phyloP scores from a whole-genome alignment of 805 yeast genomes.

The Lipomyces sp. region DNA sequence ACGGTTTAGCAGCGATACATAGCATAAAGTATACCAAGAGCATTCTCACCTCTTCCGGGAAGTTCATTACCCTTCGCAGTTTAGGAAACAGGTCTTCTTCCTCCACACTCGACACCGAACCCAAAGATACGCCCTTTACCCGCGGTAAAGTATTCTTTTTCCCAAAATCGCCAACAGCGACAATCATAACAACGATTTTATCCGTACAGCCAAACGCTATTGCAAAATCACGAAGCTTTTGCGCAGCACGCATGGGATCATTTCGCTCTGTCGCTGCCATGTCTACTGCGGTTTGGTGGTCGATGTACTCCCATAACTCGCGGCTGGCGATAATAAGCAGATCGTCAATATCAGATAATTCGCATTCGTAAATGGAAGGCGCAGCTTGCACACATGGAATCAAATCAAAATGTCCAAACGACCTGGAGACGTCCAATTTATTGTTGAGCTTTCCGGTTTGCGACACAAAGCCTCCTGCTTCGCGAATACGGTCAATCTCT shows the following conservation, averaged over 20 bases:
- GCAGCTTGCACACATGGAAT: constrained; percentile 87
- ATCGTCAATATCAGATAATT: constrained; percentile 69
- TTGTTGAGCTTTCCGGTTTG: constrained; percentile 85
- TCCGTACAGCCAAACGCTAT: constrained; percentile 84
- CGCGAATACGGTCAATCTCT: constrained; percentile 71
- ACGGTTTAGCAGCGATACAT: constrained; percentile 37
- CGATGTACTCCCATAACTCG: constrained; percentile 79
- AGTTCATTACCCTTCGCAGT: constrained; percentile 45
- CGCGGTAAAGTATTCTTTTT: constrained; percentile 8
- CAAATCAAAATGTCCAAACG: constrained; percentile 83
- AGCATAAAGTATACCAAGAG: not conserved
- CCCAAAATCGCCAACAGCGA: constrained; percentile 47
- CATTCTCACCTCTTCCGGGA: constrained; percentile 18
- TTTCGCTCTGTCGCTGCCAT: constrained; percentile 75
- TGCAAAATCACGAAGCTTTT: constrained; percentile 88
- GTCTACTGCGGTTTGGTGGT: constrained; percentile 85
- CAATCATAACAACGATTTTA: constrained; percentile 74
- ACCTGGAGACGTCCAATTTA: constrained; percentile 75
- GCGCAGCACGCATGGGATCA: constrained; percentile 89
- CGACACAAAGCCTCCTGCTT: constrained; percentile 86
- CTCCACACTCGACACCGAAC: constrained; percentile 22
- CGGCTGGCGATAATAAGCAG: constrained; percentile 79
- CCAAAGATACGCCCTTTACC: constrained; percentile 17
- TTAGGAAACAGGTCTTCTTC: constrained; percentile 39
- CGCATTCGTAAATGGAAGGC: constrained; percentile 67